Conservation (phyloP, 208 protist species). For the Leishmania turanica region DNA sequence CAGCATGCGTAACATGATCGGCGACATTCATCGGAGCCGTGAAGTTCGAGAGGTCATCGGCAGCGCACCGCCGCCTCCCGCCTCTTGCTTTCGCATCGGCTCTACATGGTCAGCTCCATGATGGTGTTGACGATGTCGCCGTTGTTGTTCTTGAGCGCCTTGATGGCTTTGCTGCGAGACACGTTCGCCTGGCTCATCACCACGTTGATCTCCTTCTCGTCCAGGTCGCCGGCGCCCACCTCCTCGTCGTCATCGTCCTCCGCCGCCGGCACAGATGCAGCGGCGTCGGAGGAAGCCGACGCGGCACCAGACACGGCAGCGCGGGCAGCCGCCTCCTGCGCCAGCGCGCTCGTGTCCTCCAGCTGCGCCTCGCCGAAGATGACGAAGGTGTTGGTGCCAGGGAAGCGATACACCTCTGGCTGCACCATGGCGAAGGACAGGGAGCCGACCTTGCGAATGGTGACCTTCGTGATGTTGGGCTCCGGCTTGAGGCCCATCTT, state of each 20-base stretch:
- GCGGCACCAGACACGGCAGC: constrained; percentile 59
- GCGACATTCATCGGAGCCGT: background rate
- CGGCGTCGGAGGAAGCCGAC: constrained; percentile 24
- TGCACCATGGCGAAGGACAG: constrained; percentile 93
- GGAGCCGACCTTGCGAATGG: constrained; percentile 90
- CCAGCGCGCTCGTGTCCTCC: constrained; percentile 82
- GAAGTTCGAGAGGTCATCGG: background rate
- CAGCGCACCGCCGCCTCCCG: background rate
- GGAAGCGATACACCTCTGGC: constrained; percentile 97
- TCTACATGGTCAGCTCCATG: constrained; percentile 85
- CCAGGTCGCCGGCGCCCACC: constrained; percentile 57
- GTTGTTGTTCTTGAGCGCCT: constrained; percentile 87
- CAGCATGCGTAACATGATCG: background rate
- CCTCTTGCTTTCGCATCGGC: background rate
- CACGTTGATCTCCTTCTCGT: constrained; percentile 88
- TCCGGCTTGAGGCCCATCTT: constrained; percentile 98
- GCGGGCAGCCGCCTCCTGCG: constrained; percentile 73
- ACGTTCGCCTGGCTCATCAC: constrained; percentile 82
- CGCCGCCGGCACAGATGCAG: constrained; percentile 30
- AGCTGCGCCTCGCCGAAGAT: constrained; percentile 98
- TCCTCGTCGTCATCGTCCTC: constrained; percentile 57
- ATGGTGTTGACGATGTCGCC: constrained; percentile 90
- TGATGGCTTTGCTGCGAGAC: constrained; percentile 77
- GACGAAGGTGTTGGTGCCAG: constrained; percentile 96
- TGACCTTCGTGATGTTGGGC: constrained; percentile 92